Evolutionary conservation across 495 filamentous ascomycete species (phyloP).

Genomic region (Melanomma pulvis-pyrius): DNA sequence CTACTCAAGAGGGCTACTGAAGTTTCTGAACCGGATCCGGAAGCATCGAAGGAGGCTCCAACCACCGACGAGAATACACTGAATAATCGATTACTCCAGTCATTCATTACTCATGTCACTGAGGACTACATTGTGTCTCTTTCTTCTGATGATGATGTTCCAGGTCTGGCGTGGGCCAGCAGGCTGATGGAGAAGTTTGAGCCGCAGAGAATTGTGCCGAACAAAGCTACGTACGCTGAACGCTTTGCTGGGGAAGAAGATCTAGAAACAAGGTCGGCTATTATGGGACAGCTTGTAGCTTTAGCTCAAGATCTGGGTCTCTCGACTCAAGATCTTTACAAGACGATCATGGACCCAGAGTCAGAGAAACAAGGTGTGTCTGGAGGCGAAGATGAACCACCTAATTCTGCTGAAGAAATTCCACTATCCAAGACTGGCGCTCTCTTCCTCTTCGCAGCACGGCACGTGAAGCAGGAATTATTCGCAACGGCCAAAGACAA

Average conservation of each 20-base stretch:
- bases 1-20: conserved; percentile 38
- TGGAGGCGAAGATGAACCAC: conserved; percentile 46
- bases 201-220: conserved; percentile 61
- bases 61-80: conserved; percentile 60
- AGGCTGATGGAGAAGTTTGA: conserved; percentile 72
- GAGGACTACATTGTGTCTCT: conserved; percentile 73
- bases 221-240: conserved; percentile 60
- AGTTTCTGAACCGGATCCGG: conserved; percentile 73
- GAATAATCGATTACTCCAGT: conserved; percentile 73
- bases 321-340: conserved; percentile 55
- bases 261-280: conserved; percentile 65
- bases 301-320: conserved; percentile 66
- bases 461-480: conserved; percentile 41
- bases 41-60: conserved; percentile 62
- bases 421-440: conserved; percentile 68
- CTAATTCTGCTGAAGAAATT: conserved; percentile 61
- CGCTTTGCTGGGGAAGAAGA: conserved; percentile 64
- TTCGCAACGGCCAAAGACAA: conserved; percentile 32
- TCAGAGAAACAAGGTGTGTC: conserved; percentile 50
- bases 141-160: conserved; percentile 55
- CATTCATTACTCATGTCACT: conserved; percentile 81
- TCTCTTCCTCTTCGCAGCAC: conserved; percentile 47
- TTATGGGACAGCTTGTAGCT: conserved; percentile 76
- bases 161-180: conserved; percentile 75
- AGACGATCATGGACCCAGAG: conserved; percentile 47